These are phyloP conservation scores for Aspergillus brasiliensis DNA, from an alignment of 2,329 filamentous ascomycete species.

Conservation along the genomic window DNA sequence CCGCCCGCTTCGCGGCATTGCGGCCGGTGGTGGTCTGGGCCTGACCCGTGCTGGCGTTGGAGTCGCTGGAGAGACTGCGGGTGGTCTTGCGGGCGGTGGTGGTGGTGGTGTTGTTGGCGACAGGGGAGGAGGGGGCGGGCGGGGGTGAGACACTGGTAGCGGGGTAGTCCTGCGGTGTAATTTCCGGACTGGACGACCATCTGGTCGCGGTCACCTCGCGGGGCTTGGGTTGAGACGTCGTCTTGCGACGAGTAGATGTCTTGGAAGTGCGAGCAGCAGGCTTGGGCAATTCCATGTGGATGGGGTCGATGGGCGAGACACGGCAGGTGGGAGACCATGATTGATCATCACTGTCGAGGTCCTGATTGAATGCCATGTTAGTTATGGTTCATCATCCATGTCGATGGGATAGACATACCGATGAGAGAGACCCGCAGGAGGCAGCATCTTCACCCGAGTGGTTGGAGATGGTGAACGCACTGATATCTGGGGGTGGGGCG, in stretches of 20 bases:
- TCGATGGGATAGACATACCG: constrained; percentile 14
- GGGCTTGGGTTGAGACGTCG: constrained; percentile 8
- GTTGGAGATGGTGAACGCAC: constrained; percentile 35
- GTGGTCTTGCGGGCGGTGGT: constrained; percentile 23
- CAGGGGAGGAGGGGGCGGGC: constrained; percentile 7
- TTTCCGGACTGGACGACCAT: constrained; percentile 34
- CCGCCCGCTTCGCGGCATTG: constrained; percentile 43
- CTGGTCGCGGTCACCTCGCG: constrained; percentile 17
- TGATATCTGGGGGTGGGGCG: constrained; percentile 31
- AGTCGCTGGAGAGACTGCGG: constrained; percentile 31
- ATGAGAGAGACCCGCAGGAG: constrained; percentile 27
- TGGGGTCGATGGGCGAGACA: constrained; percentile 20
- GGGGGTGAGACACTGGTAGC: constrained; percentile 18
- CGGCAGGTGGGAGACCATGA: constrained; percentile 31
- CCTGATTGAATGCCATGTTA: constrained; percentile 20
- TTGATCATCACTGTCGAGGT: constrained; percentile 39
- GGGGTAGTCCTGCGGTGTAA: constrained; percentile 27
- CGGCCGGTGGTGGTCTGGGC: constrained; percentile 23
- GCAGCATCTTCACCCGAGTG: constrained; percentile 31
- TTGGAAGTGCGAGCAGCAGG: not conserved
- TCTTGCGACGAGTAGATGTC: constrained; percentile 14
- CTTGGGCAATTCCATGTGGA: constrained; percentile 16
- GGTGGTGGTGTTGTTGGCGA: constrained; percentile 10
- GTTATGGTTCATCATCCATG: not conserved
- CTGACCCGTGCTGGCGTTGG: constrained; percentile 24